Evolutionary conservation across 2,329 filamentous ascomycete genomes (phyloP).

Genomic region (Trichothecium roseum): DNA sequence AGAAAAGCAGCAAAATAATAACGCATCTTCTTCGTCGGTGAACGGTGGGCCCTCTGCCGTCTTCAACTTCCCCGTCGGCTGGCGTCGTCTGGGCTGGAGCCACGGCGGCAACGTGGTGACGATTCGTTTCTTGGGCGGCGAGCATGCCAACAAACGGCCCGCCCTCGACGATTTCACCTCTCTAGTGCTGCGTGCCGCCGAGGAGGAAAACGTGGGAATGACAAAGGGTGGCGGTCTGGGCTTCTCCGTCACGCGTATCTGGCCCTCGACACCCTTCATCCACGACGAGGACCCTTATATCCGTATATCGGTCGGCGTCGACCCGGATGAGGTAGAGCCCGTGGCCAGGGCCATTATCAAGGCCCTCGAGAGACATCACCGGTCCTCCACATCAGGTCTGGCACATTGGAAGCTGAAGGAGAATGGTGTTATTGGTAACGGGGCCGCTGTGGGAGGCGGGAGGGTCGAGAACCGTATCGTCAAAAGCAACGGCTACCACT

Average conservation of each 20-base stretch:
- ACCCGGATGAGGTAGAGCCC: constrained; percentile 9
- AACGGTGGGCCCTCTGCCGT: constrained; percentile 1
- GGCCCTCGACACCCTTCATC: constrained; percentile 10
- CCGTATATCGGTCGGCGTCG: constrained; percentile 9
- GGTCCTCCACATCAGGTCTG: constrained; percentile 6
- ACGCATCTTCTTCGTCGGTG: background rate
- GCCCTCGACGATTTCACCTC: constrained; percentile 8
- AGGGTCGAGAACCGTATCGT: background rate
- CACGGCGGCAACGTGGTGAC: constrained; percentile 11
- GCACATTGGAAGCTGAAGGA: constrained; percentile 9
- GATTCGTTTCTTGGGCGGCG: constrained; percentile 7
- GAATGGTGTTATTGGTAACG: constrained; percentile 5
- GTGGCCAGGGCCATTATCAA: constrained; percentile 9
- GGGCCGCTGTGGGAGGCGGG: background rate
- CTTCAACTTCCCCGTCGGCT: constrained; percentile 8
- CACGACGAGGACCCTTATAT: constrained; percentile 10
- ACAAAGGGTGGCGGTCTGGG: constrained; percentile 10
- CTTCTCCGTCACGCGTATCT: constrained; percentile 10
- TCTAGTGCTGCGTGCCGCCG: constrained; percentile 7
- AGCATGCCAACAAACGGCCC: constrained; percentile 9
- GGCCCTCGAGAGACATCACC: constrained; percentile 9
- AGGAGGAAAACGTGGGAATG: constrained; percentile 10
- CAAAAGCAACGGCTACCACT: background rate
- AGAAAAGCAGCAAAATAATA: constrained; percentile 4
- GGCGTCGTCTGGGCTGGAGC: constrained; percentile 10